Percentiles rank a stretch among this genome's conserved stretches.
Conservation (phyloP, 2,329 filamentous ascomycete species). For the Geoglossum cookeanum region DNA sequence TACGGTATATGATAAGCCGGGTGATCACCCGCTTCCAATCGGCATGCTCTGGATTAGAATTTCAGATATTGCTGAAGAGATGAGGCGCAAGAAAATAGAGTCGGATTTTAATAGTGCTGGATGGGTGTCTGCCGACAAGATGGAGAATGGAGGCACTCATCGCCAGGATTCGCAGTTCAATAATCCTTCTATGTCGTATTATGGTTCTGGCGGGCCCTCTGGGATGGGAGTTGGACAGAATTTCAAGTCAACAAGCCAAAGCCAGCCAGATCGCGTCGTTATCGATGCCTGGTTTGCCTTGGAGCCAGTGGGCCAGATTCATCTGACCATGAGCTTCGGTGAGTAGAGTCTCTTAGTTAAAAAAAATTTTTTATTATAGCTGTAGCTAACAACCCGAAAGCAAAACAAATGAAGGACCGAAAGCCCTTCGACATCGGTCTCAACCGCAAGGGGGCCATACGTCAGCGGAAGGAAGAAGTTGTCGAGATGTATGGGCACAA, state of each 20-base stretch:
- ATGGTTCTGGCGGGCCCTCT: conserved; percentile 13
- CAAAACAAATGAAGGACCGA: conserved; percentile 73
- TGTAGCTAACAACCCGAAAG: conserved; percentile 17
- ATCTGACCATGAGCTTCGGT: conserved; percentile 75
- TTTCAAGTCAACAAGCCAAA: conserved; percentile 13
- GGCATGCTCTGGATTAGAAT: conserved; percentile 92
- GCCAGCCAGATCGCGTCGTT: conserved; percentile 34
- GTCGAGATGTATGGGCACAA: conserved; percentile 99
- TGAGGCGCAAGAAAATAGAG: conserved; percentile 93
- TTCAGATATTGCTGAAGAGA: conserved; percentile 92
- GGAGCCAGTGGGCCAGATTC: conserved; percentile 82
- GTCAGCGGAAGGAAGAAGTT: conserved; percentile 93
- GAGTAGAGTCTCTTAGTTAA: conserved; percentile 11
- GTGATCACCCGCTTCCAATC: conserved; percentile 79
- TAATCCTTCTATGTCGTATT: conserved; percentile 18
- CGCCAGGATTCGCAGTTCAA: conserved; percentile 36
- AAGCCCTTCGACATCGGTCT: conserved; percentile 74
- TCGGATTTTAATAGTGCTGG: conserved; percentile 85
- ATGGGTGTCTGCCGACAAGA: conserved; percentile 94
- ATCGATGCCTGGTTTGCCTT: conserved; percentile 96
- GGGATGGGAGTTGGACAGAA: conserved; percentile 12
- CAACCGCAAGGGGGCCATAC: conserved; percentile 85
- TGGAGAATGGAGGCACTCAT: conserved; percentile 42
- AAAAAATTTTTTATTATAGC: conserved; percentile 7
- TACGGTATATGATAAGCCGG: conserved; percentile 89